A percentile compares a stretch with the other conserved stretches of the same genome.
Conservation (phyloP, 805 yeast genomes). For the Wickerhamiella lipophila region DNA sequence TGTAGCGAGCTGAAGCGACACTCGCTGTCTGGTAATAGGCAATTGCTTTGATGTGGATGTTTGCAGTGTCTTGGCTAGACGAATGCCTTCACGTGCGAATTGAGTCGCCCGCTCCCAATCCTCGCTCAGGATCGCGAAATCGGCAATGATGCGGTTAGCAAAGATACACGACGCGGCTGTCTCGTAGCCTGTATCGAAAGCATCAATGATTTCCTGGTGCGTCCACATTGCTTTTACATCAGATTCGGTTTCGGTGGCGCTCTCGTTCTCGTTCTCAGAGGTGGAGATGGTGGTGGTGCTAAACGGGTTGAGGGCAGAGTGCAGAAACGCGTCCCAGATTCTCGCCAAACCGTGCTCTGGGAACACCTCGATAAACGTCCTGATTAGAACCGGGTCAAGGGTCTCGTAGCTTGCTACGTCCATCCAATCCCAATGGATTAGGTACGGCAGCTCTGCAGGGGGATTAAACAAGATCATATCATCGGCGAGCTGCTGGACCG, state of each 20-base stretch:
- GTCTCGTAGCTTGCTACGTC: constrained; percentile 43
- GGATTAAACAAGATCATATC: constrained; percentile 63
- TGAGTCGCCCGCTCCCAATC: constrained; percentile 54
- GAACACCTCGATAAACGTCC: constrained; percentile 12
- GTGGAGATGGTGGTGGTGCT: constrained; percentile 3
- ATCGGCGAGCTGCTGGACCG: constrained; percentile 45
- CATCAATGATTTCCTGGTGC: constrained; percentile 39
- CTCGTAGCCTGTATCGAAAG: constrained; percentile 41
- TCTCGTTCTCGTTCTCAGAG: constrained; percentile 13
- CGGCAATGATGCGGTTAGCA: constrained; percentile 52
- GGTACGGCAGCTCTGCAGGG: constrained; percentile 40
- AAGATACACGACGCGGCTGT: constrained; percentile 35
- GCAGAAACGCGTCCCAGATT: constrained; percentile 11
- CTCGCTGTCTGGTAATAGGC: constrained; percentile 41
- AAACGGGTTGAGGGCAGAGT: constrained; percentile 11
- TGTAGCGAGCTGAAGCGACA: constrained; percentile 56
- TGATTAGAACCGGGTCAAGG: constrained; percentile 29
- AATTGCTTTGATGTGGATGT: constrained; percentile 38
- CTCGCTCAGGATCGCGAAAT: constrained; percentile 44
- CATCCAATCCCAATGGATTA: constrained; percentile 34
- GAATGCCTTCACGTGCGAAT: constrained; percentile 48
- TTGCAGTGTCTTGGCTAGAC: constrained; percentile 32
- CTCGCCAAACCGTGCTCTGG: constrained; percentile 12
- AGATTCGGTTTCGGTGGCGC: neutral
- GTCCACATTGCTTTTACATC: constrained; percentile 15